These are phyloP conservation scores for Pythium dissimile DNA, from an alignment of 352 stramenopile genomes.

Conservation along the genomic window DNA sequence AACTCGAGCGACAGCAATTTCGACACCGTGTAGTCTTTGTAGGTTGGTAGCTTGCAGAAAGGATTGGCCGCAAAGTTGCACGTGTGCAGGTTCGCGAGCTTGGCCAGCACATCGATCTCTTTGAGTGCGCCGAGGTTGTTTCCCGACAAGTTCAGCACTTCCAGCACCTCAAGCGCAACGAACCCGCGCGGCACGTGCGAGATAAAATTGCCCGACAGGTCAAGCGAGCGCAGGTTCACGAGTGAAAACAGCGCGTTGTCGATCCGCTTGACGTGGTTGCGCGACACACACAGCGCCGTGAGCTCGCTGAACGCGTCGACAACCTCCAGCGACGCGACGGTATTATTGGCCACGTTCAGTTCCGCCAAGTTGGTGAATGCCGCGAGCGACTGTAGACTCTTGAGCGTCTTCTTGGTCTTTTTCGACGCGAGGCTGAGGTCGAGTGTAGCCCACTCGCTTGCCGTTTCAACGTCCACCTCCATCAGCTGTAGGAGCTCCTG, in stretches of 20 bases:
- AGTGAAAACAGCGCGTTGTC: slow-evolving; percentile 43
- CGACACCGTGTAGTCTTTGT: slow-evolving; percentile 69
- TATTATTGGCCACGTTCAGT: slow-evolving; percentile 67
- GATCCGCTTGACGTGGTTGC: slow-evolving; percentile 74
- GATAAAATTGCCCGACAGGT: slow-evolving; percentile 83
- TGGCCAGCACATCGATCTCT: slow-evolving; percentile 57
- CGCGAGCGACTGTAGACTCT: slow-evolving; percentile 46
- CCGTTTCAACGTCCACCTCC: slow-evolving; percentile 1
- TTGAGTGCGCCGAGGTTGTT: slow-evolving; percentile 73
- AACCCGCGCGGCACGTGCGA: slow-evolving; percentile 64
- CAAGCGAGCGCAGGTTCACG: slow-evolving; percentile 37
- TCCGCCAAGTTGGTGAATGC: slow-evolving; percentile 40
- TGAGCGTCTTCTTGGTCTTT: slow-evolving; percentile 53
- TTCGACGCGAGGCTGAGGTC: slow-evolving; percentile 45
- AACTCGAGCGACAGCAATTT: slow-evolving; percentile 59
- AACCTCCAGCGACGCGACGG: slow-evolving; percentile 48
- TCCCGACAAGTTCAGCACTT: slow-evolving; percentile 62
- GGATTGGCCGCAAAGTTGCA: slow-evolving; percentile 67
- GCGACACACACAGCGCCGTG: slow-evolving; percentile 41
- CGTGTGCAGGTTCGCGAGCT: slow-evolving; percentile 58
- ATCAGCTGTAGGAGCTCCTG: slow-evolving; percentile 32
- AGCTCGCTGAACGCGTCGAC: slow-evolving; percentile 49
- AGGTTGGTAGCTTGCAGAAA: slow-evolving; percentile 71
- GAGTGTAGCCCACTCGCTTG: slow-evolving; percentile 31
- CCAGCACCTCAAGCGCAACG: slow-evolving; percentile 38